A percentile compares a stretch with the other conserved stretches of the same genome.
These are phyloP conservation scores for Fusarium multiceps DNA, from an alignment of 2,329 filamentous ascomycete species.

Conservation along the genomic window DNA sequence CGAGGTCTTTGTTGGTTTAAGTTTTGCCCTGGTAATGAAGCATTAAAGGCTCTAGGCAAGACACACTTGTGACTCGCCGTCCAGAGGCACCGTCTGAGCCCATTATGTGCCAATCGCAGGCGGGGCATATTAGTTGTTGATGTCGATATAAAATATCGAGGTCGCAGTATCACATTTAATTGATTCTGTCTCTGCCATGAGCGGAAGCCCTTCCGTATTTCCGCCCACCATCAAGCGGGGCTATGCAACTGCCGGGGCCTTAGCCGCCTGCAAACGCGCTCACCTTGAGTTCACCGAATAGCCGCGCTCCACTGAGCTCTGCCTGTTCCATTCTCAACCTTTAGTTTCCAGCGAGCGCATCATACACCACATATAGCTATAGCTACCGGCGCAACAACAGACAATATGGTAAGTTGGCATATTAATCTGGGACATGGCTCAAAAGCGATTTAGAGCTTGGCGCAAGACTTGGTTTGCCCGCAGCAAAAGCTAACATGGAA, in stretches of 20 bases:
- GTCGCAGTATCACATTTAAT: neutral
- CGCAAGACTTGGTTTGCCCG: constrained; percentile 5
- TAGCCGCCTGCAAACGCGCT: constrained; percentile 27
- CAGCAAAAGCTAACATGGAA: constrained; percentile 39
- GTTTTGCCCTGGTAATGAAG: constrained; percentile 21
- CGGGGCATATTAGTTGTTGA: constrained; percentile 45
- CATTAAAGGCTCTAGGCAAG: constrained; percentile 50
- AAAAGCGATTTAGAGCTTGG: neutral
- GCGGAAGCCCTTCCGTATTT: constrained; percentile 31
- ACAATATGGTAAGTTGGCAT: constrained; percentile 43
- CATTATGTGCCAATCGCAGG: constrained; percentile 59
- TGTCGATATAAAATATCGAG: constrained; percentile 1
- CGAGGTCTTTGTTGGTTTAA: constrained; percentile 17
- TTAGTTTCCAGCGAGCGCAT: constrained; percentile 38
- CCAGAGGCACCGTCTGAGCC: constrained; percentile 73
- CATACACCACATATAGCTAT: constrained; percentile 30
- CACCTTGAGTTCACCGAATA: constrained; percentile 44
- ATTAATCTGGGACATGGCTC: neutral
- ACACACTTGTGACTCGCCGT: constrained; percentile 61
- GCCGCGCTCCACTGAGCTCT: constrained; percentile 44
- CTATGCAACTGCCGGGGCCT: constrained; percentile 41
- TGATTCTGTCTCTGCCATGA: constrained; percentile 3
- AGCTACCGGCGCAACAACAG: constrained; percentile 32
- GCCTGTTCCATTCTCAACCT: constrained; percentile 40
- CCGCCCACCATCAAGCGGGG: constrained; percentile 28